Base-by-base conservation (phyloP, 1,139 yeast species). In the Sugiyamaella castrensis region DNA sequence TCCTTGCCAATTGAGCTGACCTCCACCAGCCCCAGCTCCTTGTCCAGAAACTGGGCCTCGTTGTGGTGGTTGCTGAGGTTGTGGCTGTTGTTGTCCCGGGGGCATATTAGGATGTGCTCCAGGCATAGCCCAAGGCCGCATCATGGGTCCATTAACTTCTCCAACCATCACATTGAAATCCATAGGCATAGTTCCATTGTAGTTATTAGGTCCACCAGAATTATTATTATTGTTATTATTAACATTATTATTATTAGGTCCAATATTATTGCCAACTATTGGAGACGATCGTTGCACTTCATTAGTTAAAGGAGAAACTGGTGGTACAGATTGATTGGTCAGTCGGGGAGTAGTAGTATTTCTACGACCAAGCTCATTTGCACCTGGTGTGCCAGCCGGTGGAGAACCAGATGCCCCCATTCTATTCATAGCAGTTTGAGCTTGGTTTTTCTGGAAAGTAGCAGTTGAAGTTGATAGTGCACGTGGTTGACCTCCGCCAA, bases 81-180 rank as follows among this genome's bases (percentile, higher is more conserved):
- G 37, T 37, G 37, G 53, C 37, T 46, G 51, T 33, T 46, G 52
- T 29, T 46, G 50, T 24, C 47, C 50, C 37, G 45, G 57, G 46
- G 42, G 51, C 38, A 37, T 43, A 29, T 44, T 43, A 26, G 52
- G 56, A 27, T 37, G 48, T 30, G 42, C 47, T 6, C 53, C 52
- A 13, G 46, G 48, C 40, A 40, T 42, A 27, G 46, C 47, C 53
- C 57, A 56, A 34, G 52, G 58, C 35, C 56, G 40, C 55, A 56
- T 50, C 48, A 51, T 51, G 19, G 53, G 60, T 5, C 64, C 66
- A 43, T 58, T 60, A 24, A 60, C 58, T 10, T 65, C 66, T 24
- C 62, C 59, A 16, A 62, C 66, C 52, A 63, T 56, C 19, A 62
- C 61, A 39, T 61, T 63, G 45, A 64, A 64, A 48, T 61, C 65